These are phyloP conservation scores for Hydrangea macrophylla DNA, from an alignment of 148 eudicot species.

Conservation along the genomic window DNA sequence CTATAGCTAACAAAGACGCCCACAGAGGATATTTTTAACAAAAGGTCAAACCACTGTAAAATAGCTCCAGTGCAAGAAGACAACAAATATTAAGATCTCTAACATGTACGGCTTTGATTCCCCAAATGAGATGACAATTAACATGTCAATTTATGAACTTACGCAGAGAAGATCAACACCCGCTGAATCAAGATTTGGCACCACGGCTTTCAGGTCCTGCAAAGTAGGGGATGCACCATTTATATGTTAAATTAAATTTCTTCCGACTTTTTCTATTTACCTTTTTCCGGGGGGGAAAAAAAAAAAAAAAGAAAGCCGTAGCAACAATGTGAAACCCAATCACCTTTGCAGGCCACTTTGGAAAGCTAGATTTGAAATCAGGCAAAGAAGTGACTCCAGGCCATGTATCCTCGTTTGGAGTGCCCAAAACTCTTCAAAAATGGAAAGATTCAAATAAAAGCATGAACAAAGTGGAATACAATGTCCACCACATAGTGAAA, in stretches of 20 bases:
- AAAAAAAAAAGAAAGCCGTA: not conserved
- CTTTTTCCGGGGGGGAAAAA: not conserved
- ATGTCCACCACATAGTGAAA: not conserved
- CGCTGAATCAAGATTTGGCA: slow-evolving; percentile 73
- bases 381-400: slow-evolving; percentile 95
- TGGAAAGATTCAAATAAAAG: not conserved
- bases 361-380: slow-evolving; percentile 79
- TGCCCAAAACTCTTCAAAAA: slow-evolving; percentile 66
- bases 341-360: slow-evolving; percentile 88
- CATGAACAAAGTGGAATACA: not conserved
- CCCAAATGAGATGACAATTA: not conserved
- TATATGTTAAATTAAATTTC: slow-evolving; percentile 4
- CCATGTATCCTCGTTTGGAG: slow-evolving; percentile 94
- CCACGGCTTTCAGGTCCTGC: slow-evolving; percentile 71
- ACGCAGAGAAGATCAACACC: slow-evolving; percentile 85
- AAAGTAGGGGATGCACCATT: slow-evolving; percentile 18
- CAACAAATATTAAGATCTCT: not conserved
- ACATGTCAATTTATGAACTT: slow-evolving; percentile 27
- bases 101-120: not conserved
- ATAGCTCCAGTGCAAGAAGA: not conserved
- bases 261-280: not conserved
- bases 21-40: not conserved
- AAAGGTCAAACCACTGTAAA: not conserved
- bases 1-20: not conserved
- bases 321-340: slow-evolving; percentile 1